These are phyloP conservation scores for Gossypium sturtianum DNA, from an alignment of 345 rosid genomes.

Conservation along the genomic window DNA sequence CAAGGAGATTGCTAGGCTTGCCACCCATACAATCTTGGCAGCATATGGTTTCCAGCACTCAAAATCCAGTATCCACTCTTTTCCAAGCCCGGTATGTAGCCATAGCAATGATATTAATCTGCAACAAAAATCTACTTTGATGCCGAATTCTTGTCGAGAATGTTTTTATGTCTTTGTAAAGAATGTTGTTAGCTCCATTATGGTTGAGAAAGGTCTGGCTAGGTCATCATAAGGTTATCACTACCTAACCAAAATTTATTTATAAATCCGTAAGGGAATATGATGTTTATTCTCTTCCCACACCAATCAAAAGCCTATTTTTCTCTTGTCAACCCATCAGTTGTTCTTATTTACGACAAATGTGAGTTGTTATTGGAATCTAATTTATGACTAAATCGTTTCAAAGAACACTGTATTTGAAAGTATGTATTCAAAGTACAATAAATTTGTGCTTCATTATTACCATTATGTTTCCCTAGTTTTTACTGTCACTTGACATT, in stretches of 20 bases:
- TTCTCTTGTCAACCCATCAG: not conserved
- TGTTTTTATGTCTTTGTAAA: constrained; percentile 43
- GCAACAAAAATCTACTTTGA: constrained; percentile 9
- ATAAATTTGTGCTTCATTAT: not conserved
- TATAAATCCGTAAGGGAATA: constrained; percentile 12
- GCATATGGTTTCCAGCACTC: constrained; percentile 43
- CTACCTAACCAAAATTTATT: constrained; percentile 24
- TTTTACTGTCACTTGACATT: not conserved
- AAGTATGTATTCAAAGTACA: not conserved
- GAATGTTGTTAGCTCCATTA: constrained; percentile 29
- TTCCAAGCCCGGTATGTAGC: constrained; percentile 24
- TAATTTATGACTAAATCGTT: not conserved
- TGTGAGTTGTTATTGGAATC: not conserved
- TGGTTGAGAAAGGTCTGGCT: constrained; percentile 6
- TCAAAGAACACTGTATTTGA: not conserved
- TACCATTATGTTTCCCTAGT: not conserved
- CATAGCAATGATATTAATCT: constrained; percentile 23
- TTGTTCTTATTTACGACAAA: not conserved
- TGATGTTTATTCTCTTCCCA: not conserved
- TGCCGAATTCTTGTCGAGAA: constrained; percentile 42
- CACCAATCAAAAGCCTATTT: not conserved
- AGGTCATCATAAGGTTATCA: constrained; percentile 2
- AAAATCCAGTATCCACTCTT: constrained; percentile 11
- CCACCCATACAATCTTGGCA: constrained; percentile 48
- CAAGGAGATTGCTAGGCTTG: constrained; percentile 45